phyloP scores from a whole-genome alignment of 441 rosid genomes.

The Dalechampia spathulata region DNA sequence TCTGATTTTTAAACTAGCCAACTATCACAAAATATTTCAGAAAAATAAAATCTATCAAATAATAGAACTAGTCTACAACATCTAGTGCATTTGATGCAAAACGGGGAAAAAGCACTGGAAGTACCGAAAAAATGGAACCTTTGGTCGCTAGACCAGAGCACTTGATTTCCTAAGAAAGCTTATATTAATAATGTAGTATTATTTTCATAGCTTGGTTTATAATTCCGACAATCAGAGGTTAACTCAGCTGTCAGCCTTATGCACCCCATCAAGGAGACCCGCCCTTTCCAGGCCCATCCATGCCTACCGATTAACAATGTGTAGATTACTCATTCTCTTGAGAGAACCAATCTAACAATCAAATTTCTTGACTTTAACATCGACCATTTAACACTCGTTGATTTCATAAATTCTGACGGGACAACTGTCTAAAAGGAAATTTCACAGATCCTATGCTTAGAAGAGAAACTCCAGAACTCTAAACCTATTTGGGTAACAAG shows the following conservation, averaged over 20 bases:
- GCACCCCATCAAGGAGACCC: conserved; percentile 19
- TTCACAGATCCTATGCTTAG: background rate
- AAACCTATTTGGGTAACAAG: too few relatives aligned
- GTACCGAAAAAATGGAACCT: too few relatives aligned
- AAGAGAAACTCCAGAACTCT: background rate
- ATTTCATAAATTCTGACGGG: too few relatives aligned
- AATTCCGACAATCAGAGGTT: conserved; percentile 9
- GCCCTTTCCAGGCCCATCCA: conserved; percentile 14
- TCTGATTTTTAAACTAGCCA: too few relatives aligned
- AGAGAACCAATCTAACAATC: background rate
- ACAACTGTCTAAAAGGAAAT: too few relatives aligned
- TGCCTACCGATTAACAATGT: conserved; percentile 18
- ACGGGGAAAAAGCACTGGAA: too few relatives aligned
- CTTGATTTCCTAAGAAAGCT: conserved; percentile 11
- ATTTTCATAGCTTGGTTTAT: background rate
- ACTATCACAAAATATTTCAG: too few relatives aligned
- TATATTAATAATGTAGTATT: background rate
- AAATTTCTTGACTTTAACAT: conserved; percentile 4
- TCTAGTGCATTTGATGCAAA: too few relatives aligned
- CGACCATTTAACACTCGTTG: background rate
- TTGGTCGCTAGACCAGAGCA: too few relatives aligned
- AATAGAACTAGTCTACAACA: too few relatives aligned
- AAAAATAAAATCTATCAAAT: too few relatives aligned
- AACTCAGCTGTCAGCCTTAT: conserved; percentile 24
- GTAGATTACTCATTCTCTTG: background rate